phyloP scores from a whole-genome alignment of 2,329 filamentous ascomycete species.

The Orbilia quercus region DNA sequence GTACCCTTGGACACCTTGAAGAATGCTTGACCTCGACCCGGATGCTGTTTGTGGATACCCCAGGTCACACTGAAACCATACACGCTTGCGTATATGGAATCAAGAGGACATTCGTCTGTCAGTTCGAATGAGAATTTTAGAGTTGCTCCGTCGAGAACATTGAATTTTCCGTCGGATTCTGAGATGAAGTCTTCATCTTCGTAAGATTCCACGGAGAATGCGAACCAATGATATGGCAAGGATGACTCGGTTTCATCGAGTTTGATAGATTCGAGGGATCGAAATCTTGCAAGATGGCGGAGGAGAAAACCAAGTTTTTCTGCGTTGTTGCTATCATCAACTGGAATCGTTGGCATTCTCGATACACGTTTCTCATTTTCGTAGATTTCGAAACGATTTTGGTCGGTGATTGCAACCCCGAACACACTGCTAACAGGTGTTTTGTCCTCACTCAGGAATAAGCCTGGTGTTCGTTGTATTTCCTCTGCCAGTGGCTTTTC shows the following conservation, averaged over 20 bases:
- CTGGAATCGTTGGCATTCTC: slow-evolving; percentile 4
- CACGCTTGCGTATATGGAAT: slow-evolving; percentile 13
- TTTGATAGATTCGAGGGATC: not conserved
- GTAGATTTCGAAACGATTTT: not conserved
- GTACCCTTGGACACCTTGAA: not conserved
- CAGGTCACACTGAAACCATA: slow-evolving; percentile 16
- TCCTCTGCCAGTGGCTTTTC: not conserved
- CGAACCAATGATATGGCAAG: not conserved
- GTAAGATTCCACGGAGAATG: not conserved
- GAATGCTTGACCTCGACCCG: not conserved
- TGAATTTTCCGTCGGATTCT: not conserved
- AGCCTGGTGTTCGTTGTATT: slow-evolving; percentile 1
- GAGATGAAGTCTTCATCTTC: not conserved
- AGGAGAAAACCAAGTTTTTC: slow-evolving; percentile 18
- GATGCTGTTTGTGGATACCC: slow-evolving; percentile 8
- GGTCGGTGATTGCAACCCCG: not conserved
- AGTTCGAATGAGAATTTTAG: not conserved
- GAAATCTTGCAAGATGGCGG: slow-evolving; percentile 9
- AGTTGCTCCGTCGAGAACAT: not conserved
- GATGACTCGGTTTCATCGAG: not conserved
- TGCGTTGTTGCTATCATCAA: slow-evolving; percentile 1
- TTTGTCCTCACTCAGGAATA: not conserved
- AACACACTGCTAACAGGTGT: not conserved
- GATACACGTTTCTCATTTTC: not conserved
- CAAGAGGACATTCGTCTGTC: not conserved